Evolutionary conservation across 2,329 filamentous ascomycete species (phyloP).

Genomic region (Xylaria hypoxylon): DNA sequence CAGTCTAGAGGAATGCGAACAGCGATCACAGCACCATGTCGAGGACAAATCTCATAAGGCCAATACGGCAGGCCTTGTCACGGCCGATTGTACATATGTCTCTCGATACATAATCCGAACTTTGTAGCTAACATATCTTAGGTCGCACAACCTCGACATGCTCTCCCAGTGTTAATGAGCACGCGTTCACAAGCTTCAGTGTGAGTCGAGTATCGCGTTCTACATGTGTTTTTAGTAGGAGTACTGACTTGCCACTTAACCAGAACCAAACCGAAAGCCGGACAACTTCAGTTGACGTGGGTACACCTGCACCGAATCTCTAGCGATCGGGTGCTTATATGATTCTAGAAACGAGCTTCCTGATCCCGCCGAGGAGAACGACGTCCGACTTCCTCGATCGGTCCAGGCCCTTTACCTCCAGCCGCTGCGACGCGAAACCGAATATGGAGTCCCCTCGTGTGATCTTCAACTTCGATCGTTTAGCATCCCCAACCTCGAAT

Average conservation of each 20-base stretch:
- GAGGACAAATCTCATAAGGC: constrained; percentile 47
- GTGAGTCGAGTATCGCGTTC: constrained; percentile 38
- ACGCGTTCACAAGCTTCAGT: constrained; percentile 46
- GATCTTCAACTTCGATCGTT: constrained; percentile 95
- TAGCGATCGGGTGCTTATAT: constrained; percentile 35
- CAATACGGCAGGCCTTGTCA: constrained; percentile 47
- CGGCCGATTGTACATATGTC: constrained; percentile 48
- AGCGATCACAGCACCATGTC: constrained; percentile 47
- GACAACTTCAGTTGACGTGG: constrained; percentile 43
- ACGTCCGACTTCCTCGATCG: constrained; percentile 75
- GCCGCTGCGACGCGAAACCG: constrained; percentile 79
- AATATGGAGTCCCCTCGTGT: constrained; percentile 84
- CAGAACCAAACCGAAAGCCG: constrained; percentile 33
- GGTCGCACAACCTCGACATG: constrained; percentile 46
- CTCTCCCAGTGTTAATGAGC: constrained; percentile 41
- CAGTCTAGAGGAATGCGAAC: constrained; percentile 37
- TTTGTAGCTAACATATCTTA: constrained; percentile 41
- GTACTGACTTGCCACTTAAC: constrained; percentile 29
- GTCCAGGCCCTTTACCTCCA: constrained; percentile 89
- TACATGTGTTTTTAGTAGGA: neutral
- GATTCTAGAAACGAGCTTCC: constrained; percentile 45
- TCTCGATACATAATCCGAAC: neutral
- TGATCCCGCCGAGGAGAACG: constrained; percentile 42
- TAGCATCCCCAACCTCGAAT: constrained; percentile 88
- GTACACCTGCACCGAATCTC: constrained; percentile 24